Conservation (phyloP, 2,329 filamentous ascomycete species). For the Domatiomyces catenatus region DNA sequence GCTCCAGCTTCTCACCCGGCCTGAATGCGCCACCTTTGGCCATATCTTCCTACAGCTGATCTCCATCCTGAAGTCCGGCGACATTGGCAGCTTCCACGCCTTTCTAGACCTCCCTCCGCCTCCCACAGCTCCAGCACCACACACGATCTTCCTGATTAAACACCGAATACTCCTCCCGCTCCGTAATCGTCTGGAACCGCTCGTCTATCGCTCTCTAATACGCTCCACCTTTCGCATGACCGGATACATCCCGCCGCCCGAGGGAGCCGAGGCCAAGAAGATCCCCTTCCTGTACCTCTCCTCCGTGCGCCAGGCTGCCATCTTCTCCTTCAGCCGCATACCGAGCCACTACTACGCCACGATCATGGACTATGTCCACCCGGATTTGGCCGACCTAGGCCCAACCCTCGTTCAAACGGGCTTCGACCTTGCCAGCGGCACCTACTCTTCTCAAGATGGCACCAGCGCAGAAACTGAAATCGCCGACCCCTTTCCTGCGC, state of each 20-base stretch:
- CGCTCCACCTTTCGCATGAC: slow-evolving; percentile 64
- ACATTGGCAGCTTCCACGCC: slow-evolving; percentile 58
- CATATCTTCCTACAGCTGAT: slow-evolving; percentile 60
- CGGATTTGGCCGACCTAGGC: slow-evolving; percentile 29
- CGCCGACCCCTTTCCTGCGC: slow-evolving; percentile 5
- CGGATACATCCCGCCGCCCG: slow-evolving; percentile 38
- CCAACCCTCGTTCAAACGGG: slow-evolving; percentile 15
- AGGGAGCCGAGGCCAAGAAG: slow-evolving; percentile 44
- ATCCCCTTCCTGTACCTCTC: slow-evolving; percentile 61
- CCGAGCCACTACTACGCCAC: slow-evolving; percentile 13
- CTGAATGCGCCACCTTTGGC: slow-evolving; percentile 51
- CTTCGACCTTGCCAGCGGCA: slow-evolving; percentile 10
- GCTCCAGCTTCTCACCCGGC: slow-evolving; percentile 46
- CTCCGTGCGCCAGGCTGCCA: slow-evolving; percentile 49
- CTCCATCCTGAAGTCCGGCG: slow-evolving; percentile 53
- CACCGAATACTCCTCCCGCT: slow-evolving; percentile 63
- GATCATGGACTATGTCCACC: slow-evolving; percentile 9
- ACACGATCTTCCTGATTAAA: slow-evolving; percentile 58
- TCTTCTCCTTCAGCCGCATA: slow-evolving; percentile 41
- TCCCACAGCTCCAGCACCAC: slow-evolving; percentile 9
- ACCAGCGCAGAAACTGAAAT: neutral
- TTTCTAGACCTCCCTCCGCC: slow-evolving; percentile 41
- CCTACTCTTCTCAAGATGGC: slow-evolving; percentile 3
- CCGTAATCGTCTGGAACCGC: slow-evolving; percentile 58
- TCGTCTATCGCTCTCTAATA: slow-evolving; percentile 71